Evolutionary conservation across 73 alveolate genomes (phyloP), one percentile per base, ranked within the genome.

Genomic region (Paramecium primaurelia): DNA sequence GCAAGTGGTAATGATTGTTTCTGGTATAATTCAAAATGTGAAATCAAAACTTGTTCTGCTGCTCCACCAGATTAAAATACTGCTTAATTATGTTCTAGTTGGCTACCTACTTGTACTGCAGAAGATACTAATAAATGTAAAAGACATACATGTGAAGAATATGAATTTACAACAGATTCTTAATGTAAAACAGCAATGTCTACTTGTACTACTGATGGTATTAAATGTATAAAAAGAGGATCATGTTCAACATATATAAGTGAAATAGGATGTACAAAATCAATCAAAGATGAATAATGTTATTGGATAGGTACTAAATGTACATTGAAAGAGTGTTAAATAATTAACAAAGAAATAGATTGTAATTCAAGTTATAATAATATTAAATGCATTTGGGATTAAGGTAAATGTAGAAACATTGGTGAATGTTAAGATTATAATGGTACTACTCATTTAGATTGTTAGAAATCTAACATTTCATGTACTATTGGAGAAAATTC

Each of bases 191-290:
- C 47, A 10, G 77, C 71, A 1, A 34, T 73, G 64, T 37, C 60
- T 10, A 36, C 60, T 4, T 73, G 87, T 36, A 73, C 87, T 30
- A 40, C 60, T 37, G 87, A 73, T 73, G 87, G 87, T 73, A 73
- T 12, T 12, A 36, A 73, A 22, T 73, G 87, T 73, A 20, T 80
- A 16, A 22, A 12, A 12, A 73, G 87, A 73, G 87, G 87, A 16
- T 4, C 58, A 8, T 73, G 87, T 18, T 73, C 38, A 37, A 44
- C 87, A 10, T 37, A 12, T 10, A 40, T 40, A 73, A 38, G 60
- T 37, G 47, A 36, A 36, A 9, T 18, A 16, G 87, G 87, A 73
- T 73, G 87, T 11, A 73, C 34, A 12, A 73, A 20, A n/a, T 34
- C 58, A 6, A n/a, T 12, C 26, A 73, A 73, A 5, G 28, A 73